Conservation (phyloP, 1,284 basidiomycete genomes). For the Takashimella tepidaria region DNA sequence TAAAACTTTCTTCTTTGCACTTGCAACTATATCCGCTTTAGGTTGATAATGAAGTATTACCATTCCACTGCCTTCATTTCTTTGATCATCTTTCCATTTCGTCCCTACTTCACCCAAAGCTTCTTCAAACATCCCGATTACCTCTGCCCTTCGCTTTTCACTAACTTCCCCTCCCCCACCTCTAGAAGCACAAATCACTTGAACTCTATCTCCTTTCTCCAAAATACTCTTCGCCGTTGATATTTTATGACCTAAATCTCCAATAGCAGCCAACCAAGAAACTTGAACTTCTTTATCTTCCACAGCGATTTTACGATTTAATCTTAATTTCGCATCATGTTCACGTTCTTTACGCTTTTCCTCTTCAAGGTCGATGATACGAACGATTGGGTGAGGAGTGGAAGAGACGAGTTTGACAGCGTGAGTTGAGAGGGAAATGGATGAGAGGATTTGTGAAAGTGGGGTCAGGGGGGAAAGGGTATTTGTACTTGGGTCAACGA, state of each 20-base stretch:
- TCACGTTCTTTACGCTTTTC: constrained; percentile 25
- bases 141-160: constrained; percentile 48
- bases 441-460: constrained; percentile 15
- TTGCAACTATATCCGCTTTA: constrained; percentile 74
- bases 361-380: constrained; percentile 25
- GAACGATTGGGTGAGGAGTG: constrained; percentile 36
- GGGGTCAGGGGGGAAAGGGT: constrained; percentile 19
- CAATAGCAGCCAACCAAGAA: constrained; percentile 35
- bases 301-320: constrained; percentile 25
- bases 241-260: constrained; percentile 41
- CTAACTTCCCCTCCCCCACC: constrained; percentile 13
- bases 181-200: constrained; percentile 38
- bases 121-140: constrained; percentile 54
- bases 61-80: constrained; percentile 50
- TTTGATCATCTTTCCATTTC: constrained; percentile 83
- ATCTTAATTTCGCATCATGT: constrained; percentile 19
- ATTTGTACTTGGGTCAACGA: constrained; percentile 25
- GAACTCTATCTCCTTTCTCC: constrained; percentile 40
- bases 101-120: constrained; percentile 72
- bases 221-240: constrained; percentile 23
- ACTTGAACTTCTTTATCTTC: constrained; percentile 45
- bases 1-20: constrained; percentile 63
- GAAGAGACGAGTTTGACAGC: constrained; percentile 28
- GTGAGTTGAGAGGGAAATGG: constrained; percentile 17
- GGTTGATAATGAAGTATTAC: constrained; percentile 71